A percentile compares a stretch with the other conserved stretches of the same genome.
Conservation (phyloP, 2,329 filamentous ascomycete genomes). For the Cryphonectria carpinicola region DNA sequence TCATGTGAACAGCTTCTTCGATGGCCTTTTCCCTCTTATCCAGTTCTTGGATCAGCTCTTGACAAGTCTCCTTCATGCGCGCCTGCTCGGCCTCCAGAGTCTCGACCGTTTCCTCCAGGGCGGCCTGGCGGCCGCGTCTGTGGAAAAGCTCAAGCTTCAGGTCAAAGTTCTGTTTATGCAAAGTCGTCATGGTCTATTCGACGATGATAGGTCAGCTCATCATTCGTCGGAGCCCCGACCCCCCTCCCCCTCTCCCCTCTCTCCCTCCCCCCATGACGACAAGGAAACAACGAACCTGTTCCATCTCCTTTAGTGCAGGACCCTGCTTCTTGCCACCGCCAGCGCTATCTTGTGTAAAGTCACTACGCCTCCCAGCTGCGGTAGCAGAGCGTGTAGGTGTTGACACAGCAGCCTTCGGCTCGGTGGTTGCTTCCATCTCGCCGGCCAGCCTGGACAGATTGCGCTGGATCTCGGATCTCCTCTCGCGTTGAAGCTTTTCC, state of each 20-base stretch:
- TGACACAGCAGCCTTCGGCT: slow-evolving; percentile 43
- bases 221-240: too few relatives aligned
- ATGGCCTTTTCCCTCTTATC: slow-evolving; percentile 72
- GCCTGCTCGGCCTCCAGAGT: slow-evolving; percentile 56
- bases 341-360: slow-evolving; percentile 45
- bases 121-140: slow-evolving; percentile 65
- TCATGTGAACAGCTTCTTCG: slow-evolving; percentile 71
- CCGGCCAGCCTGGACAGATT: slow-evolving; percentile 42
- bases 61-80: slow-evolving; percentile 61
- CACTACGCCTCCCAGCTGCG: slow-evolving; percentile 44
- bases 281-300: slow-evolving; percentile 51
- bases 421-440: slow-evolving; percentile 45
- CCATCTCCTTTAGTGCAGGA: slow-evolving; percentile 69
- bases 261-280: too few relatives aligned
- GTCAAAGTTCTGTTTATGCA: slow-evolving; percentile 79
- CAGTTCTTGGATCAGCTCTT: slow-evolving; percentile 57
- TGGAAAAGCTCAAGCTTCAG: slow-evolving; percentile 75
- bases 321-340: slow-evolving; percentile 54
- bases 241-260: too few relatives aligned
- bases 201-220: slow-evolving; percentile 12
- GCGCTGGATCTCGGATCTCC: slow-evolving; percentile 53
- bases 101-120: slow-evolving; percentile 62
- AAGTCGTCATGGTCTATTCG: slow-evolving; percentile 62
- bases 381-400: slow-evolving; percentile 44
- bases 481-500: slow-evolving; percentile 57